These are phyloP conservation scores for Tuber indicum DNA, from an alignment of 495 filamentous ascomycete species.

Conservation along the genomic window DNA sequence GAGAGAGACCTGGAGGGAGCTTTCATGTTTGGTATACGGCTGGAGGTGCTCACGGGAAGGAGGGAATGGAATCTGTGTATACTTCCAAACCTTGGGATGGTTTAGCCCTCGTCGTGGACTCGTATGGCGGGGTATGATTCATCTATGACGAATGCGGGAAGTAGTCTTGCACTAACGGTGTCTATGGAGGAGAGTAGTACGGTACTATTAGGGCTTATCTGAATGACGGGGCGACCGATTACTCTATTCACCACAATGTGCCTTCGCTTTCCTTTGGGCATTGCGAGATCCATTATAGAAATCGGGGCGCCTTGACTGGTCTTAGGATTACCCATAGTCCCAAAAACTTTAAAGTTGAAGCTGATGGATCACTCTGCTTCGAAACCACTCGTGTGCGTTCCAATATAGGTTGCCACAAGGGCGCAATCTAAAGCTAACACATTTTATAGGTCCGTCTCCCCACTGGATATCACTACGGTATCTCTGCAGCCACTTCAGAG, in stretches of 20 bases:
- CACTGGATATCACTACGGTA: slow-evolving; percentile 72
- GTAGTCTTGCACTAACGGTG: slow-evolving; percentile 17
- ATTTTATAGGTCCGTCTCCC: slow-evolving; percentile 59
- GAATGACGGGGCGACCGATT: slow-evolving; percentile 82
- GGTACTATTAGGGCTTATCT: slow-evolving; percentile 84
- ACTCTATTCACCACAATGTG: slow-evolving; percentile 67
- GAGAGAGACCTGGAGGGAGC: slow-evolving; percentile 79
- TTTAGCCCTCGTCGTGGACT: slow-evolving; percentile 76
- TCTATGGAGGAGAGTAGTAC: slow-evolving; percentile 46
- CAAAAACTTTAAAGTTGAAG: slow-evolving; percentile 61
- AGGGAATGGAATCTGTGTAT: slow-evolving; percentile 35
- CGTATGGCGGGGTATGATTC: slow-evolving; percentile 60
- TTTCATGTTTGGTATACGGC: slow-evolving; percentile 88
- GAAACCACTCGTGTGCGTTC: slow-evolving; percentile 47
- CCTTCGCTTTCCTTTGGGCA: slow-evolving; percentile 88
- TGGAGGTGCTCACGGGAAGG: slow-evolving; percentile 25
- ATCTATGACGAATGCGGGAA: neutral
- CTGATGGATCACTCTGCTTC: slow-evolving; percentile 81
- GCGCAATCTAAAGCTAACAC: neutral
- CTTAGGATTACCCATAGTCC: slow-evolving; percentile 63
- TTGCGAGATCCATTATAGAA: slow-evolving; percentile 85
- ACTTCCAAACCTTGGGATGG: slow-evolving; percentile 55
- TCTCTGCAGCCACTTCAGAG: slow-evolving; percentile 81
- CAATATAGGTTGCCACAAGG: neutral
- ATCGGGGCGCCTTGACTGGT: slow-evolving; percentile 73